phyloP scores from a whole-genome alignment of 192 early-diverging fungal genomes.

The Backusella macrospora region DNA sequence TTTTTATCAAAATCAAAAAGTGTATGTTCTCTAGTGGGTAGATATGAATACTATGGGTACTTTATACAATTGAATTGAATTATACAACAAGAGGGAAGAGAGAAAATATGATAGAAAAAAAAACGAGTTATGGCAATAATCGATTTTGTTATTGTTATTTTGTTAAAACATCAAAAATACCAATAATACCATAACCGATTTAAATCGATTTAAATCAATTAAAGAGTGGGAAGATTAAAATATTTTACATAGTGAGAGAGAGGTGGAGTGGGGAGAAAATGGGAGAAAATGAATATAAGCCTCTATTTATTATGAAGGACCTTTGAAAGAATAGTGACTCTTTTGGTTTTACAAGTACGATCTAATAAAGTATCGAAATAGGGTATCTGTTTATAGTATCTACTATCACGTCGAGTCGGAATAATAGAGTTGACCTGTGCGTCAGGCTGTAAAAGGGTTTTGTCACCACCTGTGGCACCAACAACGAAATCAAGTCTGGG shows the following conservation, averaged over 20 bases:
- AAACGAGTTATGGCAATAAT: too few relatives aligned
- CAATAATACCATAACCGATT: too few relatives aligned
- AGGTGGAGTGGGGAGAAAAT: not conserved
- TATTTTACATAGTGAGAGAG: not conserved
- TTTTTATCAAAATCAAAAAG: too few relatives aligned
- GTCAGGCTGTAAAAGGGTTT: not conserved
- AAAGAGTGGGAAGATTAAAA: too few relatives aligned
- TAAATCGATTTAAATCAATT: too few relatives aligned
- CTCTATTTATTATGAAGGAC: not conserved
- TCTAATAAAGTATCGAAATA: not conserved
- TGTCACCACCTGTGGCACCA: not conserved
- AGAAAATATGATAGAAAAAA: too few relatives aligned
- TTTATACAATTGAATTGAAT: too few relatives aligned
- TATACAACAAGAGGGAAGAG: too few relatives aligned
- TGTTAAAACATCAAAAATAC: too few relatives aligned
- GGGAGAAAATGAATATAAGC: not conserved
- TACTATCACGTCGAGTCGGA: not conserved
- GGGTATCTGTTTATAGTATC: constrained; percentile 4
- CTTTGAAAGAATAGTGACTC: not conserved
- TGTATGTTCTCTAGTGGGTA: too few relatives aligned
- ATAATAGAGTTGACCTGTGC: constrained; percentile 2
- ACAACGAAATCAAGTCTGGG: constrained; percentile 5
- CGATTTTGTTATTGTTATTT: too few relatives aligned
- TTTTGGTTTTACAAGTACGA: constrained; percentile 4
- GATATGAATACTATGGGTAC: too few relatives aligned